Conservation (phyloP, 1,139 yeast species). For the Yamadazyma sp. region DNA sequence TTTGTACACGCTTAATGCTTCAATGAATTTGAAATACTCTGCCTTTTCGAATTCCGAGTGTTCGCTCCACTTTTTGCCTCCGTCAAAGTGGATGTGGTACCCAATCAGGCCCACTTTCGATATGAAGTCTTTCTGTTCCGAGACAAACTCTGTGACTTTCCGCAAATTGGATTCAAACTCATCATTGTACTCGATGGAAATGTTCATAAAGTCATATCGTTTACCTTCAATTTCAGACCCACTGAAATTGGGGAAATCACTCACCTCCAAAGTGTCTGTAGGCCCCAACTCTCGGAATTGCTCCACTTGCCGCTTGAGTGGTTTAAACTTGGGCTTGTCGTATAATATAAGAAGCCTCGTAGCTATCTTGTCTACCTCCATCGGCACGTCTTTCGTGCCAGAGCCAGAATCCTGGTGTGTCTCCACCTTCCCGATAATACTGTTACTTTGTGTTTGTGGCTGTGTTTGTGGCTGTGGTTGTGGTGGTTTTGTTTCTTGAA, state of each 20-base stretch:
- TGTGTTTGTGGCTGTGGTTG: background rate
- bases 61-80: conserved; percentile 34
- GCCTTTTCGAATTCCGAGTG: conserved; percentile 26
- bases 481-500: too few relatives aligned
- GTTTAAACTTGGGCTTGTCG: conserved; percentile 32
- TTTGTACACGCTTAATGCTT: conserved; percentile 24
- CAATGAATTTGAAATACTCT: conserved; percentile 27
- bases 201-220: conserved; percentile 28
- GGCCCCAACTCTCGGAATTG: conserved; percentile 6
- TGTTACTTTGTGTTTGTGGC: too few relatives aligned
- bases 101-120: conserved; percentile 25
- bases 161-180: conserved; percentile 27
- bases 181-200: conserved; percentile 37
- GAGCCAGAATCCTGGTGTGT: too few relatives aligned
- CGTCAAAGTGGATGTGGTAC: conserved; percentile 40
- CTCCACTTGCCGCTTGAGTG: conserved; percentile 18
- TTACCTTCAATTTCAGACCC: conserved; percentile 6
- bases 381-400: too few relatives aligned
- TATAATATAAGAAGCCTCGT: conserved; percentile 27
- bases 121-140: conserved; percentile 18
- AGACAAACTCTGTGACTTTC: conserved; percentile 24
- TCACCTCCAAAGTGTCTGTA: conserved; percentile 12
- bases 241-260: conserved; percentile 10
- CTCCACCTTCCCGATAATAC: too few relatives aligned
- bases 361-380: background rate